Base-by-base conservation (phyloP, 768 basidiomycete species). In the Phylloporus sp. region DNA sequence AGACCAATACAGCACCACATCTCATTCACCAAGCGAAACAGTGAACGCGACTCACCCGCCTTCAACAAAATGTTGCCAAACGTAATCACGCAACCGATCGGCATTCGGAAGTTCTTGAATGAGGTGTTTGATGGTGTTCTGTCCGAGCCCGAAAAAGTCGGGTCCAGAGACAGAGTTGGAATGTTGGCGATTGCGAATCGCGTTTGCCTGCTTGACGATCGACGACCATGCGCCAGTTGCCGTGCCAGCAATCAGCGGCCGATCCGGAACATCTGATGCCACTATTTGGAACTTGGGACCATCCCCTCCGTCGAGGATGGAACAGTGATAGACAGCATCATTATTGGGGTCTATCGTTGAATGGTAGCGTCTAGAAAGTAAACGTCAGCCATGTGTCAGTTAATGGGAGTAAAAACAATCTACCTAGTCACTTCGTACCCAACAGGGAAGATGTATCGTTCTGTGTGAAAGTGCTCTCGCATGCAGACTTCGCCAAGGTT, bases 151-250 rank as follows among this genome's bases (percentile, higher is more conserved):
- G 62, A 90, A 92, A 67, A 91, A 91, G 70, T 92, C 90, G 13
- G 90, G 90, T 0, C 90, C 90, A 3, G 90, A 92, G 13, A 93
- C 88, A 6, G 86, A 89, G 66, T 91, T 91, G 39, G 85, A 88
- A 62, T 91, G 90, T 56, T 88, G 85, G 13, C 88, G 77, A 63
- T 88, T 84, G 44, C 90, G 82, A 54, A 92, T 82, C 38, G 80
- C 78, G 62, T 91, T 92, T 1, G 91, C 90, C 45, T 87, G 82
- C 61, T 84, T 85, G 45, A 93, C 88, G 57, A 93, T 87, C 58
- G 76, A 82, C 5, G 86, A 84, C 90, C 90, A 93, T 42, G 88
- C 88, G 28, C 90, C 91, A 0, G 90, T 93, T 28, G 90, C 88
- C 1, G 90, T 91, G n/a, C 87, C 87, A 2, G 90, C 88, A 44